Evolutionary conservation across 129 eudicot genomes (phyloP), one percentile per base, ranked within the genome.

Genomic region (Cynara cardunculus): DNA sequence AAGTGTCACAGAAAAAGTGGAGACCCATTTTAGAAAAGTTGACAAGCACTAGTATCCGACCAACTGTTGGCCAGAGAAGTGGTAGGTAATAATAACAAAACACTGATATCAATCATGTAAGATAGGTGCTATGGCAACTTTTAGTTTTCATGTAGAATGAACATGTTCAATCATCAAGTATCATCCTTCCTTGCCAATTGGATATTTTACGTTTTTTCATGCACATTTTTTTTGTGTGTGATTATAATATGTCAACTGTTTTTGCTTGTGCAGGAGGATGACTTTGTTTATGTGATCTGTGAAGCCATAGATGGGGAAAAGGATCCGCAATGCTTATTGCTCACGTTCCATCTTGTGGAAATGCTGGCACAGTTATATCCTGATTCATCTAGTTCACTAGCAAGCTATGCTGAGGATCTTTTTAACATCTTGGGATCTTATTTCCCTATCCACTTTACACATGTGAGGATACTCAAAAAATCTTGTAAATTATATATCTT

Each of bases 391-490:
- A 84, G 88, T n/a, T 86, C 91, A 46, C 81, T 94, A 72, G 87
- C 88, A 85, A 84, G 86, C 76, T 87, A 83, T 84, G 97, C 95
- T 0, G 94, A 81, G 84, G 99, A 91, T 66, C 87, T 95, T 59
- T 95, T 92, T 75, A 95, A 88, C 68, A 89, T 89, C 68, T 72
- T 95, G 85, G 96, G 97, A 72, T 71, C 93, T 76, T 95, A 95
- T 84, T 95, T 92, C 78, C 99, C 99, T 44, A 90, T 95, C 34
- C 97, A 91, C 81, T 92, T 90, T 81, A 95, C 99, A 31, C 99
- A 92, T 86, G 99, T 95, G 74, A 92, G 98, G 22, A 74, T 74
- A 69, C 46, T 78, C 28, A 24, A 21, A 66, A 71, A 49, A 5
- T 21, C 26, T 61, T 72, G 61, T 68, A 19, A 75, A 46, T 72